Base-by-base conservation (phyloP, 2,329 filamentous ascomycete species). In the Aspergillus sp. region DNA sequence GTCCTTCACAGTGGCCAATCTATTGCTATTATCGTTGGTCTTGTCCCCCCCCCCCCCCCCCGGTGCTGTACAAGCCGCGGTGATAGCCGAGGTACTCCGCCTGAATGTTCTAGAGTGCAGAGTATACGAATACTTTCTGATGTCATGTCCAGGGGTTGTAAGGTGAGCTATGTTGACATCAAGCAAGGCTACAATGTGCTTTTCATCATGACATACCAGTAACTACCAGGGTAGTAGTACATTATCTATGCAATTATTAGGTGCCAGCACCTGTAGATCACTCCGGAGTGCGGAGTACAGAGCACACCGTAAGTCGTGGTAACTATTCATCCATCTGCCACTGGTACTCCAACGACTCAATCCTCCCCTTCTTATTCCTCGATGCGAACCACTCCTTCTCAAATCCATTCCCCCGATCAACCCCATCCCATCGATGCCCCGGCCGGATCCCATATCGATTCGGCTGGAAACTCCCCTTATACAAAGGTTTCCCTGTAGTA, bases 341-440 rank as follows among this genome's bases (percentile, higher is more conserved):
- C 27, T 86, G 83, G 68, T 96, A 97, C 60, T 91, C 84, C 61
- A 97, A 68, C 27, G 85, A 85, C 68, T 87, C 86, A 58, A 86
- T 82, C 64, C 90, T 83, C 60, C 84, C 82, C 57, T 81, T 81
- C 57, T 82, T 76, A 66, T 96, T 96, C 56, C 90, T 75, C 2
- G 90, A 88, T 65, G 86, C 89, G 72, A 97, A 97, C 72, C 90
- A 86, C 64, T 96, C 85, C 53, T 82, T 86, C 73, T 98, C 93
- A 65, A 96, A 97, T 0, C 91, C 91, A 70, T 89, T 98, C 17
- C 88, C 79, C 55, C 93, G 78, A 74, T 98, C 93, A 15, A 98
- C 93, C 5, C 94, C 93, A 74, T 98, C 93, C 93, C 93, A 98
- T 55, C 88, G 77, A 72, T 95, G 89, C 0, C 93, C 94, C 0